These are phyloP conservation scores for Houttuynia cordata DNA, from an alignment of 164 flowering plant genomes.

Conservation along the genomic window DNA sequence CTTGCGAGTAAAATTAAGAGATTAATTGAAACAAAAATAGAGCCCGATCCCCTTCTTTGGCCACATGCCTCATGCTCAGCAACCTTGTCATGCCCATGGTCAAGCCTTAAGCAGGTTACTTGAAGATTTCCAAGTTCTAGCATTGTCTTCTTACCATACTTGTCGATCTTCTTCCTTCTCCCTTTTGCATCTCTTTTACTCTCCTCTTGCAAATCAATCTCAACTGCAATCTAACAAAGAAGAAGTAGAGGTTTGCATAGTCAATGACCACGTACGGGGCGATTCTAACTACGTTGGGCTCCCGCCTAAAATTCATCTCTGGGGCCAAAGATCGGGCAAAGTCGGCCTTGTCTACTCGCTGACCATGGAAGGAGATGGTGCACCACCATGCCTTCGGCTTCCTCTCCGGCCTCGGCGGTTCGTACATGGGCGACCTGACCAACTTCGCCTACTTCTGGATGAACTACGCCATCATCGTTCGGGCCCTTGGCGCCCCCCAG, in stretches of 20 bases:
- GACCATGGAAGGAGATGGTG: constrained; percentile 48
- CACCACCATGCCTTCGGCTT: constrained; percentile 16
- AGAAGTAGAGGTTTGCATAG: background rate
- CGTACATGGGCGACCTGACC: constrained; percentile 15
- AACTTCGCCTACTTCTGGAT: constrained; percentile 31
- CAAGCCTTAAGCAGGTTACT: background rate
- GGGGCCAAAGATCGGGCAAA: constrained; percentile 25
- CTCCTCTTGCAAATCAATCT: background rate
- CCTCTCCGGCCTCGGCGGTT: constrained; percentile 15
- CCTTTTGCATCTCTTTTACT: background rate
- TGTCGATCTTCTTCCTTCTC: too few relatives aligned
- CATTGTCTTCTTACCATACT: background rate
- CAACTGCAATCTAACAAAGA: background rate
- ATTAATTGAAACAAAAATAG: too few relatives aligned
- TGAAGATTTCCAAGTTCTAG: background rate
- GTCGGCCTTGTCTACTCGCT: constrained; percentile 21
- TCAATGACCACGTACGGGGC: too few relatives aligned
- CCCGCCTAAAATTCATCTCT: constrained; percentile 13
- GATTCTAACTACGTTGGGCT: background rate
- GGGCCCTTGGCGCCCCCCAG: too few relatives aligned
- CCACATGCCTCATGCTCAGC: background rate
- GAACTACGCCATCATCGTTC: constrained; percentile 36
- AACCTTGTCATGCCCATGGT: background rate
- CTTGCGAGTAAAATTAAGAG: too few relatives aligned
- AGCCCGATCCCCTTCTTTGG: background rate